phyloP scores from a whole-genome alignment of 495 filamentous ascomycete genomes.

The Pseudotulostoma volvatum region DNA sequence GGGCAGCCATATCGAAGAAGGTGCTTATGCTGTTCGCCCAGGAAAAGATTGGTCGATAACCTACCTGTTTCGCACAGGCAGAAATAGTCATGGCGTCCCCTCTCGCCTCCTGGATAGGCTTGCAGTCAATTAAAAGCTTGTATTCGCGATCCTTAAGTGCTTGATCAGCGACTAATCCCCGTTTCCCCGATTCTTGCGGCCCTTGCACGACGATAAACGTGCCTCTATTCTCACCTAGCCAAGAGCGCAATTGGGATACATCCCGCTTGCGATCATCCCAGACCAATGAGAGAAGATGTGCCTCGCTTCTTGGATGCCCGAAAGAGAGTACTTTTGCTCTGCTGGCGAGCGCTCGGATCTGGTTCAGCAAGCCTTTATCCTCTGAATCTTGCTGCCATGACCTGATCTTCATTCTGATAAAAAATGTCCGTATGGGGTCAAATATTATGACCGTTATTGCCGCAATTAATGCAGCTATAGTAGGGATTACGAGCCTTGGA shows the following conservation, averaged over 20 bases:
- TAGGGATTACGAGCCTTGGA: constrained; percentile 73
- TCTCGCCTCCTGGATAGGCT: constrained; percentile 77
- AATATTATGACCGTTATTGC: constrained; percentile 82
- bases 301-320: constrained; percentile 36
- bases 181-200: constrained; percentile 80
- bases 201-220: constrained; percentile 94
- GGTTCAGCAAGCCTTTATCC: constrained; percentile 39
- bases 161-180: constrained; percentile 71
- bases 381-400: constrained; percentile 58
- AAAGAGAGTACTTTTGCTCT: constrained; percentile 48
- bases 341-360: constrained; percentile 65
- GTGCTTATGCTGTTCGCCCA: constrained; percentile 94
- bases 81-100: constrained; percentile 80
- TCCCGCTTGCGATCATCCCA: constrained; percentile 75
- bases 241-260: constrained; percentile 67
- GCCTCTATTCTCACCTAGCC: constrained; percentile 70
- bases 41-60: constrained; percentile 85
- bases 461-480: constrained; percentile 61
- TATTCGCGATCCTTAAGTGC: constrained; percentile 60
- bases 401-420: constrained; percentile 74
- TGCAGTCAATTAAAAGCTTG: constrained; percentile 85
- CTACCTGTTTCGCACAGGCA: constrained; percentile 67
- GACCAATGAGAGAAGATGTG: constrained; percentile 57
- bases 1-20: constrained; percentile 77
- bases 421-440: constrained; percentile 83